Percentiles rank a stretch among this genome's conserved stretches.
These are phyloP conservation scores for Aethionema arabicum DNA, from an alignment of 345 rosid genomes.

Conservation along the genomic window DNA sequence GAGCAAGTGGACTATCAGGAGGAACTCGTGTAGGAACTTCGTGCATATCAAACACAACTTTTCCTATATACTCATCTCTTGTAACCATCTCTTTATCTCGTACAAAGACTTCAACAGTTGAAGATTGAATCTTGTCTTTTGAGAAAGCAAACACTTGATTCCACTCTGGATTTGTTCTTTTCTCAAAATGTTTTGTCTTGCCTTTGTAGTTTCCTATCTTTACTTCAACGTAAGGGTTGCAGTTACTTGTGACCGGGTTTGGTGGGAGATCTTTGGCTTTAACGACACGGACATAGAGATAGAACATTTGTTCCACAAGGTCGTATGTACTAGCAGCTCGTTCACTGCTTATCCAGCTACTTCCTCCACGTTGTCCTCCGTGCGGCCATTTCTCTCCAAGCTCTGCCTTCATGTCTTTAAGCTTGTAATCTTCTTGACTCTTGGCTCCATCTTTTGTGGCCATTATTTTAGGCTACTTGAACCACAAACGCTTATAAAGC, in stretches of 20 bases:
- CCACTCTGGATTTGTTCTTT: constrained; percentile 75
- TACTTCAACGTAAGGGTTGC: constrained; percentile 82
- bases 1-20: constrained; percentile 94
- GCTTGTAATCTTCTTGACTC: constrained; percentile 71
- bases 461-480: constrained; percentile 40
- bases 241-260: constrained; percentile 58
- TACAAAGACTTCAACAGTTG: constrained; percentile 67
- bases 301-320: constrained; percentile 86
- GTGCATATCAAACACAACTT: constrained; percentile 77
- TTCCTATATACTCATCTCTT: constrained; percentile 80
- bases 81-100: constrained; percentile 74
- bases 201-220: constrained; percentile 90
- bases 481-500: background rate
- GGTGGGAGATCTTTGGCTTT: constrained; percentile 87
- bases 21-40: constrained; percentile 97
- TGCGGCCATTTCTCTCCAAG: constrained; percentile 98
- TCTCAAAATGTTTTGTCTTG: constrained; percentile 75
- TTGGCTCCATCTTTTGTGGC: constrained; percentile 48
- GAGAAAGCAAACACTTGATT: constrained; percentile 87
- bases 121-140: constrained; percentile 78
- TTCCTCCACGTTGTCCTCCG: constrained; percentile 75
- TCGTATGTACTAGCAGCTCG: constrained; percentile 85
- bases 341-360: constrained; percentile 84
- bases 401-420: constrained; percentile 86
- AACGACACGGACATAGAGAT: constrained; percentile 74